Conservation (phyloP, 2,329 filamentous ascomycete species). For the Colletotrichum sidae region DNA sequence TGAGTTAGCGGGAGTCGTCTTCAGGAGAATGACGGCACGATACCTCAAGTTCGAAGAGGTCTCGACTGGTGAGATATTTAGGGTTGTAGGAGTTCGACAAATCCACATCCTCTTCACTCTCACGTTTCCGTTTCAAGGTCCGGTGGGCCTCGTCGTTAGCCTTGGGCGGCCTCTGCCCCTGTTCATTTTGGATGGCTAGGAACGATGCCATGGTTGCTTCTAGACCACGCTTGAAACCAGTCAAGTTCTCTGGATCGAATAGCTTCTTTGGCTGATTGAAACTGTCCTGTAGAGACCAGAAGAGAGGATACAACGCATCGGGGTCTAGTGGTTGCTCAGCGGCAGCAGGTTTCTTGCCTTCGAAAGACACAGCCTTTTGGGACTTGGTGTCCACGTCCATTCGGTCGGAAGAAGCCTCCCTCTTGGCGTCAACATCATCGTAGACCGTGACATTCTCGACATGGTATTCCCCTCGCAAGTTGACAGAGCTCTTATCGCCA, state of each 20-base stretch:
- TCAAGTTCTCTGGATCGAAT: constrained; percentile 78
- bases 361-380: constrained; percentile 58
- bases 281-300: constrained; percentile 92
- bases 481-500: constrained; percentile 97
- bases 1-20: constrained; percentile 40
- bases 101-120: constrained; percentile 62
- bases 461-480: constrained; percentile 95
- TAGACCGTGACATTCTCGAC: constrained; percentile 92
- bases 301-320: constrained; percentile 85
- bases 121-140: constrained; percentile 77
- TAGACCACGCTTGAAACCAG: constrained; percentile 83
- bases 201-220: constrained; percentile 73
- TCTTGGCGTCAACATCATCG: constrained; percentile 64
- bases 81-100: constrained; percentile 87
- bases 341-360: constrained; percentile 53
- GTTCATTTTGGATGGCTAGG: constrained; percentile 61
- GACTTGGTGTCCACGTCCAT: constrained; percentile 74
- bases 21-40: constrained; percentile 32
- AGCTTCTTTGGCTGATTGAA: constrained; percentile 91
- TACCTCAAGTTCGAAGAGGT: constrained; percentile 95
- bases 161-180: constrained; percentile 60
- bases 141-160: constrained; percentile 72
- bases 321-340: constrained; percentile 70
- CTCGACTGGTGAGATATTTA: constrained; percentile 97
- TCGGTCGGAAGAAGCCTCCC: constrained; percentile 54